Evolutionary conservation across 179 eudicot species (phyloP).

Genomic region (Patellifolia procumbens): DNA sequence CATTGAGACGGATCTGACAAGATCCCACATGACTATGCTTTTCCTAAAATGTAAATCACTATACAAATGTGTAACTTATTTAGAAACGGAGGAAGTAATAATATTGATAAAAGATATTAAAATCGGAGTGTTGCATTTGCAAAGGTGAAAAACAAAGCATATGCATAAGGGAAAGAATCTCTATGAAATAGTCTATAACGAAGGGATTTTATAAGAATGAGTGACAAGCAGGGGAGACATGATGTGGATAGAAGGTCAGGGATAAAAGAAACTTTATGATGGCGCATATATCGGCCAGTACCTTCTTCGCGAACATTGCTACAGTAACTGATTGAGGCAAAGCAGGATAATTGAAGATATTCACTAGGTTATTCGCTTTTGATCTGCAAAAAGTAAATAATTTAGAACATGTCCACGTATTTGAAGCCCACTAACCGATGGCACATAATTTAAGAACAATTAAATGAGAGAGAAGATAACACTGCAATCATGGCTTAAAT

Average conservation of each 20-base stretch:
- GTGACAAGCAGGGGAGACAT: neutral
- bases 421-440: neutral
- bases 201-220: neutral
- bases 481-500: neutral
- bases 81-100: too few species aligned
- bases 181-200: neutral
- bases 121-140: too few species aligned
- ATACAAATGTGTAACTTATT: too few species aligned
- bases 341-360: slow-evolving; percentile 52
- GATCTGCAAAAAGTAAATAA: slow-evolving; percentile 45
- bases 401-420: slow-evolving; percentile 15
- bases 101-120: too few species aligned
- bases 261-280: neutral
- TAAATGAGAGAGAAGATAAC: neutral
- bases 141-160: too few species aligned
- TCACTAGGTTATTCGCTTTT: slow-evolving; percentile 52
- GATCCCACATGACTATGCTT: too few species aligned
- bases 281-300: slow-evolving; percentile 24
- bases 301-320: slow-evolving; percentile 73
- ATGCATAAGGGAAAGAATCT: neutral
- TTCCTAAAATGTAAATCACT: too few species aligned
- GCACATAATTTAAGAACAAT: neutral
- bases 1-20: too few species aligned
- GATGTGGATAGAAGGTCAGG: neutral
- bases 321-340: slow-evolving; percentile 68